Conservation (phyloP, 306 rosid genomes). For the Sicyos edulis region DNA sequence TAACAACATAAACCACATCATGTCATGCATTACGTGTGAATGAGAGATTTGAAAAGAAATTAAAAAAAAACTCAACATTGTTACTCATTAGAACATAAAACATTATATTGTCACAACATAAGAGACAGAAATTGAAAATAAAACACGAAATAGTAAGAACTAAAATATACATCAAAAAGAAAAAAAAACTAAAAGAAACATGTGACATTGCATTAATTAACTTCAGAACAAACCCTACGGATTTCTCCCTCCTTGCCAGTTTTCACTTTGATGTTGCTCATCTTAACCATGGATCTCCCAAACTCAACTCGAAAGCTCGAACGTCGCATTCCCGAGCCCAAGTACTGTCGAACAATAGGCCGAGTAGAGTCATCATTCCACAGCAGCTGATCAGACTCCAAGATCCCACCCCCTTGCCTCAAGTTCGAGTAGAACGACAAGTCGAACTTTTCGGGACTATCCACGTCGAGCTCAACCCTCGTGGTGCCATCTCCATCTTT, state of each 20-base stretch:
- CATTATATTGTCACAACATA: background rate
- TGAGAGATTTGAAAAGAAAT: too few species aligned
- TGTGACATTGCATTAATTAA: background rate
- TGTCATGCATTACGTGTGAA: too few species aligned
- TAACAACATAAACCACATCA: too few species aligned
- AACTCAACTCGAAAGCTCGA: background rate
- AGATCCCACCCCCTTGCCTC: background rate
- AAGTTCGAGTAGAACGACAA: background rate
- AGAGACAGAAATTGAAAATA: background rate
- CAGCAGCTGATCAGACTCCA: conserved; percentile 17
- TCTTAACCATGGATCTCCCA: conserved; percentile 18
- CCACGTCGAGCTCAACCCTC: background rate
- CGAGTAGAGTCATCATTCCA: conserved; percentile 18
- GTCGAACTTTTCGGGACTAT: background rate
- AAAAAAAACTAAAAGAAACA: background rate
- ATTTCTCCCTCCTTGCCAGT: conserved; percentile 12
- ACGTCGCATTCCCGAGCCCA: background rate
- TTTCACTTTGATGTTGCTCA: conserved; percentile 14
- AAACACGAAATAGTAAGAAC: background rate
- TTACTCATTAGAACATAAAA: too few species aligned
- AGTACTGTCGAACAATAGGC: background rate
- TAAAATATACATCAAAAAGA: too few species aligned
- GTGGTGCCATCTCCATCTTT: background rate
- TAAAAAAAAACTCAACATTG: background rate
- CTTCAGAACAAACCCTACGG: conserved; percentile 1